These are phyloP conservation scores for Gastrodia elata DNA, from an alignment of 106 monocot species.

Conservation along the genomic window DNA sequence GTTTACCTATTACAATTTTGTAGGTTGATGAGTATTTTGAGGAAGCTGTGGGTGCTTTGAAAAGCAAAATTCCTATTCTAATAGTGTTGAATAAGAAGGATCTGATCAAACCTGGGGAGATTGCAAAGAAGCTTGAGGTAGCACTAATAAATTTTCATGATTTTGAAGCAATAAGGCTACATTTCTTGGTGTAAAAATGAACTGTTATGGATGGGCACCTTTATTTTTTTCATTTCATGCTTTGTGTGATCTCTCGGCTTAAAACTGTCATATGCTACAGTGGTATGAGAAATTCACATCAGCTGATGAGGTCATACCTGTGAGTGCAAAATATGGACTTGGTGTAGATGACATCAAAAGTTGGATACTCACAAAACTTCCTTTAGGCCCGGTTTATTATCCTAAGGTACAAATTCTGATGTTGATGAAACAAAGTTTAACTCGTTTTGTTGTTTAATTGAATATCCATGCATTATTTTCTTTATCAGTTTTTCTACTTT, in stretches of 20 bases:
- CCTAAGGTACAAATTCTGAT: slow-evolving; percentile 57
- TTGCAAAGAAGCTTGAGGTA: slow-evolving; percentile 83
- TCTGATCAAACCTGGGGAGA: slow-evolving; percentile 93
- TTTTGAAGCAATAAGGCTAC: not conserved
- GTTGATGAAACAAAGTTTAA: not conserved
- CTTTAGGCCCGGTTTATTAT: slow-evolving; percentile 84
- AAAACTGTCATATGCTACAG: slow-evolving; percentile 22
- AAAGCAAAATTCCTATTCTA: slow-evolving; percentile 51
- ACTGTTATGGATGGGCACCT: not conserved
- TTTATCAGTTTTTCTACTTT: not conserved
- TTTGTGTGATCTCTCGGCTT: not conserved
- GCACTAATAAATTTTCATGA: not conserved
- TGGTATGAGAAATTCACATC: slow-evolving; percentile 89
- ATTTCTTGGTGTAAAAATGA: not conserved
- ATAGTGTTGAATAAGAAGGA: slow-evolving; percentile 96
- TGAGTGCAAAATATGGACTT: slow-evolving; percentile 92
- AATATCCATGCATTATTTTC: not conserved
- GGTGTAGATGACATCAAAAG: slow-evolving; percentile 89
- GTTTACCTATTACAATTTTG: slow-evolving; percentile 4
- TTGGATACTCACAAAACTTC: slow-evolving; percentile 91
- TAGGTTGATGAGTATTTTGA: slow-evolving; percentile 89
- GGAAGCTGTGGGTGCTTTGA: slow-evolving; percentile 58
- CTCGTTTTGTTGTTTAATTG: not conserved
- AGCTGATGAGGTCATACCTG: slow-evolving; percentile 94
- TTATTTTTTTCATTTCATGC: not conserved